Evolutionary conservation across 2,329 filamentous ascomycete species (phyloP).

Genomic region (Phialophora chinensis): DNA sequence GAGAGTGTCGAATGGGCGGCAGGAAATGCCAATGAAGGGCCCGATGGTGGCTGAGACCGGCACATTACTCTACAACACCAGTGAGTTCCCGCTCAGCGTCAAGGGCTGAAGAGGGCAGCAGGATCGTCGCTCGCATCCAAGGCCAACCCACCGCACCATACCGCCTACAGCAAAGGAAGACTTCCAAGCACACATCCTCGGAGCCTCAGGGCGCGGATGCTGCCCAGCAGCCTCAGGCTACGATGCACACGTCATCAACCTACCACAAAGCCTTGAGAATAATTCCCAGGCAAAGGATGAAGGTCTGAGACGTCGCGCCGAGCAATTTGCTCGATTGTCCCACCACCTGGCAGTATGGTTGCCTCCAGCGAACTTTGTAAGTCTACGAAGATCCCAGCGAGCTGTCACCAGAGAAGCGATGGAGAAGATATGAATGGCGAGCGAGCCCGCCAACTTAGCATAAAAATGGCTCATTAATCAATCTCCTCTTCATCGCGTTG

Average conservation of each 20-base stretch:
- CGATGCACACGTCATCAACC: neutral
- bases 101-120: slow-evolving; percentile 18
- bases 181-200: neutral
- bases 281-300: neutral
- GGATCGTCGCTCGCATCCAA: neutral
- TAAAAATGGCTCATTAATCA: slow-evolving; percentile 13
- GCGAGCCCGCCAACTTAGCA: neutral
- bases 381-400: neutral
- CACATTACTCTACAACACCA: neutral
- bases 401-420: neutral
- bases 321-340: neutral
- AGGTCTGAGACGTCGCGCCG: neutral
- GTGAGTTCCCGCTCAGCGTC: slow-evolving; percentile 11
- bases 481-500: slow-evolving; percentile 37
- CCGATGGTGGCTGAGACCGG: slow-evolving; percentile 50
- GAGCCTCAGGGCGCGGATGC: neutral
- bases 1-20: slow-evolving; percentile 63
- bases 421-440: neutral
- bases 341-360: neutral
- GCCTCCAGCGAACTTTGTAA: neutral
- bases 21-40: slow-evolving; percentile 50
- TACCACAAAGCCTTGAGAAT: neutral
- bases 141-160: neutral
- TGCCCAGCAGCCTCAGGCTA: neutral
- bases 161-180: neutral